Percentiles rank a stretch among this genome's conserved stretches.
These are phyloP conservation scores for Tolypocladium sp. DNA, from an alignment of 2,329 filamentous ascomycete genomes.

Conservation along the genomic window DNA sequence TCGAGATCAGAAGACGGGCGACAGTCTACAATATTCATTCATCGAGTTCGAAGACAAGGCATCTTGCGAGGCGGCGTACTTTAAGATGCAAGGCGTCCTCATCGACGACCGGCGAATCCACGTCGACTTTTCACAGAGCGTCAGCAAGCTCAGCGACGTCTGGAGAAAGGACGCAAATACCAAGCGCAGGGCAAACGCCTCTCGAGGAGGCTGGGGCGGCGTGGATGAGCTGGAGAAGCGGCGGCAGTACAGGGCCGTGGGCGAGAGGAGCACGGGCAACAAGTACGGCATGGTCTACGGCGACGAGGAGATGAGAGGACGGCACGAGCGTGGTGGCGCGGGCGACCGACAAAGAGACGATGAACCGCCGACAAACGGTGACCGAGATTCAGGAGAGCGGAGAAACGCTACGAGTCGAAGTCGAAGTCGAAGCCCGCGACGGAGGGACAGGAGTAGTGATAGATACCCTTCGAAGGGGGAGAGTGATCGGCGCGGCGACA, in stretches of 20 bases:
- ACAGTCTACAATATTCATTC: conserved; percentile 94
- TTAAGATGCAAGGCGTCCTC: conserved; percentile 96
- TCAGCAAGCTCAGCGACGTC: conserved; percentile 74
- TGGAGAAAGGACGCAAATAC: conserved; percentile 82
- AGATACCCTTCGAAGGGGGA: conserved; percentile 17
- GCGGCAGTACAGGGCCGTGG: conserved; percentile 74
- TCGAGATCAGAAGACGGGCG: conserved; percentile 83
- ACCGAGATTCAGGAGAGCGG: neutral
- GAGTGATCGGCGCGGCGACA: conserved; percentile 14
- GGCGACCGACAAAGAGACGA: conserved; percentile 14
- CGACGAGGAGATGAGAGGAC: conserved; percentile 54
- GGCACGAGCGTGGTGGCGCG: conserved; percentile 29
- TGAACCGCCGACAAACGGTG: conserved; percentile 4
- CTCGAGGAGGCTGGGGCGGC: conserved; percentile 78
- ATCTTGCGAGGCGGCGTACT: conserved; percentile 90
- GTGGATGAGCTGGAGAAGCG: conserved; percentile 82
- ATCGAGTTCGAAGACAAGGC: conserved; percentile 93
- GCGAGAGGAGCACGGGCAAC: conserved; percentile 32
- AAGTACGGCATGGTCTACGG: conserved; percentile 77
- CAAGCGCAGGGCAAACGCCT: conserved; percentile 54
- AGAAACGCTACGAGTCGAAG: conserved; percentile 2
- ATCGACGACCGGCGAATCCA: conserved; percentile 98
- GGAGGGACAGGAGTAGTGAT: conserved; percentile 22
- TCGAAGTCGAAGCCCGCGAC: conserved; percentile 29
- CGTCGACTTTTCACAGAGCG: conserved; percentile 96